Evolutionary conservation across 2,329 filamentous ascomycete species (phyloP).

Genomic region (Gremmenia infestans): DNA sequence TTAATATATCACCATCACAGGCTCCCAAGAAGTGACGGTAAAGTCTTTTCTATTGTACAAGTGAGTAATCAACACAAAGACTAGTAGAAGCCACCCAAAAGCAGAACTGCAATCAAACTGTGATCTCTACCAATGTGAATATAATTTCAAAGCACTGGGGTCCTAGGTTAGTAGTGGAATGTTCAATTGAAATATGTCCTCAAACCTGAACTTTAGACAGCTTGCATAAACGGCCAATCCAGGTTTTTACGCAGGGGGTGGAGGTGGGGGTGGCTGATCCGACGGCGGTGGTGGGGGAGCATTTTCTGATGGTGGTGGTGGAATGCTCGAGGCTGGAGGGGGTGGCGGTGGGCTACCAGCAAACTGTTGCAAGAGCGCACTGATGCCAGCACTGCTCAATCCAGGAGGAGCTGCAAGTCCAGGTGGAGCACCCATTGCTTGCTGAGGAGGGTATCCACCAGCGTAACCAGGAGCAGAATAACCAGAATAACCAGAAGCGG

Average conservation of each 20-base stretch:
- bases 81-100: not conserved
- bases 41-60: not conserved
- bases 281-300: constrained; percentile 57
- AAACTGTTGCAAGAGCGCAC: constrained; percentile 63
- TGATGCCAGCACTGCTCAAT: constrained; percentile 53
- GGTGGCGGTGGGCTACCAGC: constrained; percentile 43
- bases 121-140: not conserved
- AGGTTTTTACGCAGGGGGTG: constrained; percentile 34
- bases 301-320: constrained; percentile 45
- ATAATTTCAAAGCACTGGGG: not conserved
- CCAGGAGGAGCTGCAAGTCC: constrained; percentile 39
- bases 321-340: constrained; percentile 45
- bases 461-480: constrained; percentile 40
- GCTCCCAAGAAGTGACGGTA: not conserved
- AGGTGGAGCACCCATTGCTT: constrained; percentile 41
- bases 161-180: not conserved
- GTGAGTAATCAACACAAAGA: not conserved
- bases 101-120: not conserved
- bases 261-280: constrained; percentile 58
- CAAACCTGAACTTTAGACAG: not conserved
- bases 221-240: not conserved
- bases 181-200: not conserved
- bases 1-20: not conserved
- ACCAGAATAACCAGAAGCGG: constrained; percentile 50
- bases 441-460: constrained; percentile 38